A percentile compares a stretch with the other conserved stretches of the same genome.
phyloP scores from a whole-genome alignment of 1,284 basidiomycete genomes.

The Anthracocystis setariae region DNA sequence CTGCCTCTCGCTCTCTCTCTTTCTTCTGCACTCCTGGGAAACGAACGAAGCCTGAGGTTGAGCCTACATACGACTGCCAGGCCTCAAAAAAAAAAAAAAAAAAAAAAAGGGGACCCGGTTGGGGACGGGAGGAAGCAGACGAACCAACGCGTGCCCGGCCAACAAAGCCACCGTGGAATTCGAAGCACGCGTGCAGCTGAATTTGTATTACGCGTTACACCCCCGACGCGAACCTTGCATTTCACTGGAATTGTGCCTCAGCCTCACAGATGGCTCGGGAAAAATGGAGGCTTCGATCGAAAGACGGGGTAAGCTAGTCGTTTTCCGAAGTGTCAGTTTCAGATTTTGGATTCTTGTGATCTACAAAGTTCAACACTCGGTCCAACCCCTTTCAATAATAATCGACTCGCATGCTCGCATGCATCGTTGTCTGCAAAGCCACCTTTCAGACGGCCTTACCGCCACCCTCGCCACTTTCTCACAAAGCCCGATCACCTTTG shows the following conservation, averaged over 20 bases:
- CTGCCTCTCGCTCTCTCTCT: too few relatives aligned
- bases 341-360: constrained; percentile 4
- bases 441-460: neutral
- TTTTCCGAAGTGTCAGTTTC: constrained; percentile 21
- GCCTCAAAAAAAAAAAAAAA: too few relatives aligned
- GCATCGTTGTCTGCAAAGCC: too few relatives aligned
- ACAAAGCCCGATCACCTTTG: too few relatives aligned
- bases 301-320: neutral
- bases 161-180: too few relatives aligned
- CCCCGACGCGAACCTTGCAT: constrained; percentile 21
- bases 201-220: neutral
- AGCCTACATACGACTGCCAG: too few relatives aligned
- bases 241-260: neutral
- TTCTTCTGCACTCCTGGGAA: too few relatives aligned
- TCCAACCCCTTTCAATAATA: neutral
- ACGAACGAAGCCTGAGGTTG: neutral
- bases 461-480: neutral
- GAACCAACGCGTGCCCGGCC: neutral
- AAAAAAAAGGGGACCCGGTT: too few relatives aligned
- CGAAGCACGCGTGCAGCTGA: neutral
- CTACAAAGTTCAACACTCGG: neutral
- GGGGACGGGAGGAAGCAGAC: neutral
- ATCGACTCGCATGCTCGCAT: too few relatives aligned
- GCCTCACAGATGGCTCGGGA: neutral
- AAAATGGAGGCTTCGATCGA: too few relatives aligned